phyloP scores from a whole-genome alignment of 2,329 filamentous ascomycete genomes.

The Ophiostoma ips region DNA sequence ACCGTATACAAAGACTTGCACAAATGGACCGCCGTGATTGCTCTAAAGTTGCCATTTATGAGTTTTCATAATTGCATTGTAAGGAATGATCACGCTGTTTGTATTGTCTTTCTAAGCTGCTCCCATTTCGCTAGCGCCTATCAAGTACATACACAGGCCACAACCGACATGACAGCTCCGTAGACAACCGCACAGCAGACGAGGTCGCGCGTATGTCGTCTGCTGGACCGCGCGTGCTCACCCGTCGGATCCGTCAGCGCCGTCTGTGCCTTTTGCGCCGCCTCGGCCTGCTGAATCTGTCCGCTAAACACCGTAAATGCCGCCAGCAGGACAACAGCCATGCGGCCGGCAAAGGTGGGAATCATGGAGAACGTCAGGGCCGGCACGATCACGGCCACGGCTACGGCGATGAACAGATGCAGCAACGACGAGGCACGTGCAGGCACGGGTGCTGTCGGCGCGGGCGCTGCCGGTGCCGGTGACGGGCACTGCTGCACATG shows the following conservation, averaged over 20 bases:
- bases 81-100: too few species aligned
- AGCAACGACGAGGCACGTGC: slow-evolving; percentile 3
- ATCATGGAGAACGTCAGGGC: slow-evolving; percentile 45
- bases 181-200: slow-evolving; percentile 9
- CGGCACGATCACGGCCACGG: slow-evolving; percentile 39
- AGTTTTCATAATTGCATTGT: too few species aligned
- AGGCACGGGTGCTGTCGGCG: neutral
- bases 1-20: too few species aligned
- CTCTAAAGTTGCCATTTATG: too few species aligned
- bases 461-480: neutral
- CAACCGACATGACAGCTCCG: slow-evolving; percentile 11
- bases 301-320: slow-evolving; percentile 26
- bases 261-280: too few species aligned
- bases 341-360: slow-evolving; percentile 39
- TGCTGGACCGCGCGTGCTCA: neutral
- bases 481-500: slow-evolving; percentile 1
- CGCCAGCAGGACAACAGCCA: slow-evolving; percentile 41
- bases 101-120: too few species aligned
- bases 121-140: too few species aligned
- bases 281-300: slow-evolving; percentile 6
- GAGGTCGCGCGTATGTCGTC: slow-evolving; percentile 5
- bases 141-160: slow-evolving; percentile 4
- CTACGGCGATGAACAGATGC: slow-evolving; percentile 30
- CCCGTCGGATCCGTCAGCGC: neutral
- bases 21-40: too few species aligned